phyloP scores from a whole-genome alignment of 176 grass and related monocot species.

The Aegilops speltoides region DNA sequence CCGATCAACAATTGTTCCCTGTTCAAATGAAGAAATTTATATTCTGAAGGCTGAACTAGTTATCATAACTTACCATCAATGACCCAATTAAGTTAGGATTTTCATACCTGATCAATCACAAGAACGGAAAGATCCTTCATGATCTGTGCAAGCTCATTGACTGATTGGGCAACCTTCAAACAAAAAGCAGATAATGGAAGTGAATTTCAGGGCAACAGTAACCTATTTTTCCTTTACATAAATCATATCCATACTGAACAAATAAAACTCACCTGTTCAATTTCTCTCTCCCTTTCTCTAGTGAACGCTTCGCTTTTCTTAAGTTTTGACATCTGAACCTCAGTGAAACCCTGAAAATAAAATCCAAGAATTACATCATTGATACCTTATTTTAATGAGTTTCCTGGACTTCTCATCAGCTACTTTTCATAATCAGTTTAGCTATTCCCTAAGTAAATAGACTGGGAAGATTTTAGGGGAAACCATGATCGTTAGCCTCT shows the following conservation, averaged over 20 bases:
- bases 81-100: constrained; percentile 18
- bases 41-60: constrained; percentile 18
- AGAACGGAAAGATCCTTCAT: constrained; percentile 99
- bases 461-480: background rate
- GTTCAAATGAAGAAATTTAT: constrained; percentile 27
- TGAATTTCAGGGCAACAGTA: background rate
- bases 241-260: background rate
- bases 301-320: constrained; percentile 93
- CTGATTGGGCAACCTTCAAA: constrained; percentile 92
- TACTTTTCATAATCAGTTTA: background rate
- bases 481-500: background rate
- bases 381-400: background rate
- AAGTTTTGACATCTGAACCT: constrained; percentile 86
- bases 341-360: constrained; percentile 85
- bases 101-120: constrained; percentile 92
- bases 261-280: constrained; percentile 64
- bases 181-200: constrained; percentile 23
- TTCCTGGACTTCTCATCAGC: background rate
- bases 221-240: background rate
- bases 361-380: constrained; percentile 10
- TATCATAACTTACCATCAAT: constrained; percentile 1
- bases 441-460: background rate
- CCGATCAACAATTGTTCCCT: constrained; percentile 94
- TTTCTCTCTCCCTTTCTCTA: constrained; percentile 98
- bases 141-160: constrained; percentile 97